A percentile compares a stretch with the other conserved stretches of the same genome.
Evolutionary conservation across 768 basidiomycete species (phyloP).

Genomic region (Pisolithus microcarpus): DNA sequence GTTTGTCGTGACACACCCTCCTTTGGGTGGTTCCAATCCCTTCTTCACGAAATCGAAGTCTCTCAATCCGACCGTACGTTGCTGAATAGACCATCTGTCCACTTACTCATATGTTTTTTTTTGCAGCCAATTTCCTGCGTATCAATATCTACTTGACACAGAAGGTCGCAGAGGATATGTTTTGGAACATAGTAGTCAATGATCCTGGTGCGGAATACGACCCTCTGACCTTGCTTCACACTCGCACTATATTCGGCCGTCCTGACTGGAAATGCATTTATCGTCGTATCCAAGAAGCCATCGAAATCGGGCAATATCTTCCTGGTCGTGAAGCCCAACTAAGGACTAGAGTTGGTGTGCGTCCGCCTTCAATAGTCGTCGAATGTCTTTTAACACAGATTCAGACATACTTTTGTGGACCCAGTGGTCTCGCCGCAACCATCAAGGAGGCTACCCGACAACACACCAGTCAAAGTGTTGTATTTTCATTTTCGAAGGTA

Average conservation of each 20-base stretch:
- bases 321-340: conserved; percentile 72
- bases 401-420: conserved; percentile 84
- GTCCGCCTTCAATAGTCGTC: conserved; percentile 22
- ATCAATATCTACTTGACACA: conserved; percentile 90
- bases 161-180: conserved; percentile 78
- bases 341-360: conserved; percentile 77
- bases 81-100: not conserved
- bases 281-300: conserved; percentile 61
- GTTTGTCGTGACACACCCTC: conserved; percentile 89
- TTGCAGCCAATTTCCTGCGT: conserved; percentile 78
- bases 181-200: conserved; percentile 89
- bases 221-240: conserved; percentile 80
- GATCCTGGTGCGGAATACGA: conserved; percentile 82
- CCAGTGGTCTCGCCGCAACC: conserved; percentile 60
- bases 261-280: conserved; percentile 88
- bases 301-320: conserved; percentile 77
- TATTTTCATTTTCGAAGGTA: conserved; percentile 82
- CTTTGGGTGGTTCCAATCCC: conserved; percentile 94
- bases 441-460: conserved; percentile 66
- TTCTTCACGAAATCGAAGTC: conserved; percentile 82
- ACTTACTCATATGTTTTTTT: conserved; percentile 8
- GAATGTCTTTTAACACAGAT: not conserved
- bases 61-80: conserved; percentile 82
- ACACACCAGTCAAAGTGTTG: conserved; percentile 47
- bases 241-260: conserved; percentile 86